Conservation (phyloP, 2,329 filamentous ascomycete species). For the Samsoniella hepiali region DNA sequence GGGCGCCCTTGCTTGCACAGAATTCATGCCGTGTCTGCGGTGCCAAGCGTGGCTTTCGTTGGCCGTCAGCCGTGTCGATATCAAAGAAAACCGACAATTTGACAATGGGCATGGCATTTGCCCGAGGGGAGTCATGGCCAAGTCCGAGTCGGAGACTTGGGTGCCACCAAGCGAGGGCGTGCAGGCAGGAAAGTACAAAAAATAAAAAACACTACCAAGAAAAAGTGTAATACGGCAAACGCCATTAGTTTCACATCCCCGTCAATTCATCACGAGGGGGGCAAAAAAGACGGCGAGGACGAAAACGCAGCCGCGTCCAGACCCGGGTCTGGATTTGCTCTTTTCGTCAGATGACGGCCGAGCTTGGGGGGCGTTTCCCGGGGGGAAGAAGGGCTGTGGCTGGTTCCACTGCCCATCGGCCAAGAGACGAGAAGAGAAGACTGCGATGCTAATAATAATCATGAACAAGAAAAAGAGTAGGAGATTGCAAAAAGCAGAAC, state of each 20-base stretch:
- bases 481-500: constrained; percentile 1
- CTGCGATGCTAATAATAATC: not conserved
- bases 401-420: not conserved
- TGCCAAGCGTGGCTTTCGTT: constrained; percentile 4
- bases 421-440: not conserved
- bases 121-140: not conserved
- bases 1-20: not conserved
- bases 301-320: not conserved
- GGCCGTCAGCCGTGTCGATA: not conserved
- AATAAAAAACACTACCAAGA: not conserved
- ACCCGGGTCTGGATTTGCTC: constrained; percentile 10
- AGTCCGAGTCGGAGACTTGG: constrained; percentile 3
- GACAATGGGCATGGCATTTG: not conserved
- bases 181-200: not conserved
- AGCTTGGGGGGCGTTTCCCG: constrained; percentile 8
- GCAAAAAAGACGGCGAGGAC: not conserved
- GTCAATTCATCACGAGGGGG: constrained; percentile 13
- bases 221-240: not conserved
- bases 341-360: constrained; percentile 16
- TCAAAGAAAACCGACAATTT: not conserved
- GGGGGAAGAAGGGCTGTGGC: not conserved
- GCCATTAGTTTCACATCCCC: constrained; percentile 3
- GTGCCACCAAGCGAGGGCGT: not conserved
- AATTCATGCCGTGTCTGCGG: not conserved
- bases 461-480: constrained; percentile 2